Conservation (phyloP, 345 rosid genomes). For the Gossypium bickii region DNA sequence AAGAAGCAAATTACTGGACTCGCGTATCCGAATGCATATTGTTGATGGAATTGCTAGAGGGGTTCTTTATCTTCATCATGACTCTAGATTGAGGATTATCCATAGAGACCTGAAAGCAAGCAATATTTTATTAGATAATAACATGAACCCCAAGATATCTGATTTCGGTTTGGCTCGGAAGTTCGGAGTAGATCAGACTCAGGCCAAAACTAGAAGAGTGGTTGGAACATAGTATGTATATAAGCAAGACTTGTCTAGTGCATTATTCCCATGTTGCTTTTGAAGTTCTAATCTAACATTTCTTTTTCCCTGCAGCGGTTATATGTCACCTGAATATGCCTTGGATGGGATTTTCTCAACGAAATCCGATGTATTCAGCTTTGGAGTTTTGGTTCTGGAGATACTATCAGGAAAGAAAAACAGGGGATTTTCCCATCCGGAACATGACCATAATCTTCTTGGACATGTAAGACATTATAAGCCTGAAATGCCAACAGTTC, state of each 20-base stretch:
- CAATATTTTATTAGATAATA: not conserved
- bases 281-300: not conserved
- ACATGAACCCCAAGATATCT: not conserved
- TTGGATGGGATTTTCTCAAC: not conserved
- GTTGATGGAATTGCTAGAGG: not conserved
- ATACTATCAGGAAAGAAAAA: conserved; percentile 8
- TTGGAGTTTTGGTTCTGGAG: conserved; percentile 4
- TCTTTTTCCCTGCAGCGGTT: not conserved
- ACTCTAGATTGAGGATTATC: not conserved
- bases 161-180: conserved; percentile 3
- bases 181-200: conserved; percentile 2
- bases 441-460: conserved; percentile 4
- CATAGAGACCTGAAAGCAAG: not conserved
- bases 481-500: not conserved
- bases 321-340: conserved; percentile 14
- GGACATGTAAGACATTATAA: not conserved
- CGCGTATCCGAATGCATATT: not conserved
- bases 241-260: not conserved
- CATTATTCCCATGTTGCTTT: not conserved
- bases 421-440: conserved; percentile 9
- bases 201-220: conserved; percentile 4
- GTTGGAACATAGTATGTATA: conserved; percentile 7
- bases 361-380: conserved; percentile 14
- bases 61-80: conserved; percentile 4
- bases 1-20: not conserved